phyloP scores from a whole-genome alignment of 257 asterid species.

The Solanum medicagineum region DNA sequence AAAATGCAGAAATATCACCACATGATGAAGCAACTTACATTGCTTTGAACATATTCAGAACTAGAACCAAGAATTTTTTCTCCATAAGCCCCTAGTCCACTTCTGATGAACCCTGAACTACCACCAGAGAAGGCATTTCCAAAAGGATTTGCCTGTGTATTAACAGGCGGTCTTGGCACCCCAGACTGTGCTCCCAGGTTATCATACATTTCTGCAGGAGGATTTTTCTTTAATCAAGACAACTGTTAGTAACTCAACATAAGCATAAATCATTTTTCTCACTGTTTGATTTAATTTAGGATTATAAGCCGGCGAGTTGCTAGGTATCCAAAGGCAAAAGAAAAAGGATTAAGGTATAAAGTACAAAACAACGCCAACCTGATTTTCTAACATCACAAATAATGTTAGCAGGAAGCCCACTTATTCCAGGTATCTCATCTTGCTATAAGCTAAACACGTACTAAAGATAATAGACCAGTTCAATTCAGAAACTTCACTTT shows the following conservation, averaged over 20 bases:
- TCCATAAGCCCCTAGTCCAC: constrained; percentile 7
- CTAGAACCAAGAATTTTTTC: constrained; percentile 9
- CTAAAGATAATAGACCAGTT: background rate
- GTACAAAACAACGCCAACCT: background rate
- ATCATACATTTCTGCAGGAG: constrained; percentile 2
- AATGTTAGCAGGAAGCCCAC: background rate
- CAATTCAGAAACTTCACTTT: background rate
- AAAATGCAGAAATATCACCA: background rate
- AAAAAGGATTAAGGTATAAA: background rate
- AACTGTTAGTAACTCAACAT: background rate
- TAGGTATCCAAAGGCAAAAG: background rate
- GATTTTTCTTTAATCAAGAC: background rate
- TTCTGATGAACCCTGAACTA: constrained; percentile 1
- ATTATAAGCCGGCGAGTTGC: background rate
- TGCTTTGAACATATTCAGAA: constrained; percentile 10
- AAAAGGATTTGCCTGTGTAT: background rate
- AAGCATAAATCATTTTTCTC: background rate
- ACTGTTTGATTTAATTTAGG: background rate
- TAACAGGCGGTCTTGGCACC: background rate
- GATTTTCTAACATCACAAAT: background rate
- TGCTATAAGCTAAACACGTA: background rate
- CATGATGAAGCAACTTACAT: background rate
- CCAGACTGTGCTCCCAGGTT: background rate
- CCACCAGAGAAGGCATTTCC: constrained; percentile 7
- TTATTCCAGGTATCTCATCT: background rate